Conservation (phyloP, 2,329 filamentous ascomycete species). For the Lithohypha guttulata region DNA sequence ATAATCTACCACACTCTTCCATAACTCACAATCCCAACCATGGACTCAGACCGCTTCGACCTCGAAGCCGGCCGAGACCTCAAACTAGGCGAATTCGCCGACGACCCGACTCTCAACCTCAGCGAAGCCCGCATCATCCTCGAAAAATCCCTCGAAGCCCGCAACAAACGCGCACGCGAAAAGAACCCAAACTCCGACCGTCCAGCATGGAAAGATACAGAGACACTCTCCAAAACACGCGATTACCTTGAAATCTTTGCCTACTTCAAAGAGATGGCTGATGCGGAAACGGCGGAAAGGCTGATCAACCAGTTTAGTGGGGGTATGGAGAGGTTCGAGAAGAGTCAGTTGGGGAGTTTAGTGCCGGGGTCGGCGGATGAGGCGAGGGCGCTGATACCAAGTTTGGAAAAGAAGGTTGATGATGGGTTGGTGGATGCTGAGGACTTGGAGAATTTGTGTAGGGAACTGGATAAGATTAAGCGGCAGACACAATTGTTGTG, state of each 20-base stretch:
- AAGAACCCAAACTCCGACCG: constrained; percentile 6
- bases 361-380: constrained; percentile 91
- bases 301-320: constrained; percentile 64
- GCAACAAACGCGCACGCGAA: constrained; percentile 11
- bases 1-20: background rate
- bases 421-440: constrained; percentile 46
- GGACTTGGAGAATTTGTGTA: constrained; percentile 74
- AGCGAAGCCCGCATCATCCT: constrained; percentile 89
- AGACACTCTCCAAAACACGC: constrained; percentile 71
- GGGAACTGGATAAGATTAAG: constrained; percentile 75
- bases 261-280: constrained; percentile 89
- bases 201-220: constrained; percentile 31
- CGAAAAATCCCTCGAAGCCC: constrained; percentile 70
- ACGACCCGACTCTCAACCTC: constrained; percentile 82
- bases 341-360: constrained; percentile 67
- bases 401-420: constrained; percentile 73
- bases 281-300: constrained; percentile 86
- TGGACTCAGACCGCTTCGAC: constrained; percentile 47
- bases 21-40: background rate
- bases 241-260: constrained; percentile 92
- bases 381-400: constrained; percentile 91
- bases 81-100: constrained; percentile 84
- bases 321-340: constrained; percentile 82
- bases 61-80: constrained; percentile 76
- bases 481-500: constrained; percentile 17